Base-by-base conservation (phyloP, 192 early-diverging fungal species). In the Linnemannia elongata region DNA sequence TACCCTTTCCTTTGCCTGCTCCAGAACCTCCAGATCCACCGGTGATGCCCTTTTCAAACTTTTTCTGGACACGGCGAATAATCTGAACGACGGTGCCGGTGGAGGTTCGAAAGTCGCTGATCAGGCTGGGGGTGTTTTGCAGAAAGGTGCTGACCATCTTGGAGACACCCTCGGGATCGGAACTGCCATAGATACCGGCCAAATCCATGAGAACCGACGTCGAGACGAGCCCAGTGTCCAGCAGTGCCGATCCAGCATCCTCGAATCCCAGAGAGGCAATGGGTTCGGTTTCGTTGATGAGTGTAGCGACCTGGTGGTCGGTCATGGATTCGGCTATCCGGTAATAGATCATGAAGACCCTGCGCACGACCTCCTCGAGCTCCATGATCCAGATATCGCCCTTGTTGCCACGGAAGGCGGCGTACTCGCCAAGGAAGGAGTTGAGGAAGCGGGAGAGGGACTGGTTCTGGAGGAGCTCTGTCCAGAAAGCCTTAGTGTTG, bases 171-270 rank as follows among this genome's bases (percentile, higher is more conserved):
- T 83, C 84, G 4, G 89, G 83, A 57, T 91, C 79, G 3, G 88
- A 88, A 54, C 78, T 87, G 54, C 88, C 81, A 87, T 91, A 93
- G 47, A 81, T 89, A 3, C 75, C 73, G 17, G 91, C 88, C 39
- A 93, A 68, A 49, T 93, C 93, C 83, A 93, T 89, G 55, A 93
- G 69, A 5, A 89, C 82, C 49, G 89, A 84, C 1, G 85, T 84
- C 0, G 89, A 89, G 7, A 89, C 45, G 12, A 84, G 44, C 6
- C 86, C 86, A 33, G 63, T 69, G 10, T 82, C 78, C 39, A 88
- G 52, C 15, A 89, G 49, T 6, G 82, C 85, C 17, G 82, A 79
- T 63, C 74, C 82, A 15, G 86, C 75, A 33, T 72, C 72, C 27
- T 24, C 71, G 12, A 35, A 20, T 41, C 72, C 55, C 39, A 69